Evolutionary conservation across 208 protist genomes (phyloP).

Genomic region (Leishmania braziliensis): DNA sequence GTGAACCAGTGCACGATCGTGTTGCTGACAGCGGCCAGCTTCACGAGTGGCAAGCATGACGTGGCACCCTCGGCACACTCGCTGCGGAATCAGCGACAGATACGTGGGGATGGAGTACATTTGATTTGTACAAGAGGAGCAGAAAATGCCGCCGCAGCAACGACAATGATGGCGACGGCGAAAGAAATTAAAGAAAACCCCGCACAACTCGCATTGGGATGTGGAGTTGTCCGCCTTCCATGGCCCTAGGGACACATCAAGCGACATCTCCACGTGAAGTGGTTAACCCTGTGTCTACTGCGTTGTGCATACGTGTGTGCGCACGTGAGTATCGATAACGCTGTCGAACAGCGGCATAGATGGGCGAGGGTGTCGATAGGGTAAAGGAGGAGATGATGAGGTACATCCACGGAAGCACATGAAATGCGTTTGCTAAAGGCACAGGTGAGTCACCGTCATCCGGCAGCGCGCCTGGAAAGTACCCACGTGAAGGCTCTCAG

Average conservation of each 20-base stretch:
- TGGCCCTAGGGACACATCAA: slow-evolving; percentile 18
- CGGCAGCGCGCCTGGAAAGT: not conserved
- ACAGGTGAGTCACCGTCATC: not conserved
- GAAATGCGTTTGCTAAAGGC: not conserved
- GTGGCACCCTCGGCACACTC: slow-evolving; percentile 46
- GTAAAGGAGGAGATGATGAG: not conserved
- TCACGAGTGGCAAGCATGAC: slow-evolving; percentile 5
- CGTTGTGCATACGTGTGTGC: not conserved
- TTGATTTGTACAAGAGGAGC: slow-evolving; percentile 36
- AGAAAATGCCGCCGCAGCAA: slow-evolving; percentile 50
- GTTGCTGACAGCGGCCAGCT: slow-evolving; percentile 7
- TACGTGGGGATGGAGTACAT: slow-evolving; percentile 28
- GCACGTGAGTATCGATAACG: not conserved
- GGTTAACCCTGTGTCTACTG: not conserved
- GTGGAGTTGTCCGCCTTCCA: slow-evolving; percentile 40
- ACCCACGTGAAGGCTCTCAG: not conserved
- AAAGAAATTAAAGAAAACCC: slow-evolving; percentile 30
- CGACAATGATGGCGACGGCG: slow-evolving; percentile 44
- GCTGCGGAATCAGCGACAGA: slow-evolving; percentile 31
- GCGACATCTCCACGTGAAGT: slow-evolving; percentile 7
- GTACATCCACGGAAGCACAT: not conserved
- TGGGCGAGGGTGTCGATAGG: not conserved
- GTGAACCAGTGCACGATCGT: slow-evolving; percentile 3
- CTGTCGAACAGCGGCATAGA: not conserved
- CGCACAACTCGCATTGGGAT: slow-evolving; percentile 37